Evolutionary conservation across 2,329 filamentous ascomycete species (phyloP).

Genomic region (Taxawa tesnikishii): DNA sequence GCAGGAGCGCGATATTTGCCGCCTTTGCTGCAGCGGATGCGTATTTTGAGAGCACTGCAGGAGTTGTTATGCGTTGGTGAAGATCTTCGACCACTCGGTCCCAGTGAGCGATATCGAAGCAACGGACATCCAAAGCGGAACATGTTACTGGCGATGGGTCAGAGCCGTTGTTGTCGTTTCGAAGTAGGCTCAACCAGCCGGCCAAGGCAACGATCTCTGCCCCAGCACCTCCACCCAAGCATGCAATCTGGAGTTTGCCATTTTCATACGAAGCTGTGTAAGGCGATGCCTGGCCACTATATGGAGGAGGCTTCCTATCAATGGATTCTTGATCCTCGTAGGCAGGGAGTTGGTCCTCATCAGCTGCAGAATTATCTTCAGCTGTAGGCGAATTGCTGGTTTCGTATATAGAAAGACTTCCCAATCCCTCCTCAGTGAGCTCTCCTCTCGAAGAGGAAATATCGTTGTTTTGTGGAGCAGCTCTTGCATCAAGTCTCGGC

Average conservation of each 20-base stretch:
- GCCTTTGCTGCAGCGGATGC: slow-evolving; percentile 32
- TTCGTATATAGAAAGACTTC: no score
- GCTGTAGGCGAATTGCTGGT: background rate
- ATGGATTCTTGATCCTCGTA: background rate
- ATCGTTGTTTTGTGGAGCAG: no score
- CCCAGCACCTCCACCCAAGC: slow-evolving; percentile 53
- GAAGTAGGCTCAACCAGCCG: slow-evolving; percentile 30
- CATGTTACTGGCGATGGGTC: no score
- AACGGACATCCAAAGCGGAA: slow-evolving; percentile 36
- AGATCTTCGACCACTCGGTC: slow-evolving; percentile 47
- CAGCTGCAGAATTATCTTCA: background rate
- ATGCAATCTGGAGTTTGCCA: slow-evolving; percentile 38
- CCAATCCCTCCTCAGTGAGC: background rate
- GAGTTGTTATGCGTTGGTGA: slow-evolving; percentile 40
- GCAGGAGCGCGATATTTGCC: slow-evolving; percentile 25
- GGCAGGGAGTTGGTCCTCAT: background rate
- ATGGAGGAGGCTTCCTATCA: no score
- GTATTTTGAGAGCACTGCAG: slow-evolving; percentile 34
- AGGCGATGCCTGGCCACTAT: background rate
- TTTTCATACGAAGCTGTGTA: no score
- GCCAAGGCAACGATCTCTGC: slow-evolving; percentile 55
- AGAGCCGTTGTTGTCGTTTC: slow-evolving; percentile 4
- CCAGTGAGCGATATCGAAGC: slow-evolving; percentile 83
- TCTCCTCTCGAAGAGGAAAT: background rate
- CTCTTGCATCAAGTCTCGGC: no score